Evolutionary conservation across 2,329 filamentous ascomycete species (phyloP).

Genomic region (Lojkania enalia): DNA sequence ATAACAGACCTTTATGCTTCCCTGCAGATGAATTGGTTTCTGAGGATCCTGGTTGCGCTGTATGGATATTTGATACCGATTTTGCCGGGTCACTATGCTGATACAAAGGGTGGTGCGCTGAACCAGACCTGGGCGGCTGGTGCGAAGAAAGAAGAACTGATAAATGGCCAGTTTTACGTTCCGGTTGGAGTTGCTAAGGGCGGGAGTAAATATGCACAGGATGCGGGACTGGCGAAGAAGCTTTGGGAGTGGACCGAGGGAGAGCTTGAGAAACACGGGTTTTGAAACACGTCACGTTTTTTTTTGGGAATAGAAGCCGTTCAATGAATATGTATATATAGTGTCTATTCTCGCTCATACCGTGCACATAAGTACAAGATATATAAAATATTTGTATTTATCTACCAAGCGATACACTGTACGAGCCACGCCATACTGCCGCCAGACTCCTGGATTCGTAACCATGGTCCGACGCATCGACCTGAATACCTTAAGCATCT

Average conservation of each 20-base stretch:
- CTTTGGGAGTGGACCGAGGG: constrained; percentile 45
- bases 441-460: too few relatives aligned
- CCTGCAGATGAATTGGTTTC: constrained; percentile 26
- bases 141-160: constrained; percentile 36
- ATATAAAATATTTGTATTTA: too few relatives aligned
- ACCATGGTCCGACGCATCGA: too few relatives aligned
- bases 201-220: constrained; percentile 30
- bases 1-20: constrained; percentile 48
- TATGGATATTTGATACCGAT: constrained; percentile 25
- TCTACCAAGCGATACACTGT: too few relatives aligned
- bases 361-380: too few relatives aligned
- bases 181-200: constrained; percentile 33
- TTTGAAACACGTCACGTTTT: too few relatives aligned
- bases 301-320: too few relatives aligned
- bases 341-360: too few relatives aligned
- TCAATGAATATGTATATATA: too few relatives aligned
- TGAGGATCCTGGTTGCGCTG: constrained; percentile 30
- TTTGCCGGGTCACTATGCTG: constrained; percentile 36
- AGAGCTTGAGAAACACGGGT: constrained; percentile 37
- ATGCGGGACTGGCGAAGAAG: constrained; percentile 40
- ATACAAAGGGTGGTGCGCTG: constrained; percentile 40
- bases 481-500: too few relatives aligned
- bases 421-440: too few relatives aligned
- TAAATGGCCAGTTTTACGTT: constrained; percentile 49
- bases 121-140: constrained; percentile 51